Percentiles rank a stretch among this genome's conserved stretches.
These are phyloP conservation scores for Sphagnurus paluster DNA, from an alignment of 1,284 basidiomycete species.

Conservation along the genomic window DNA sequence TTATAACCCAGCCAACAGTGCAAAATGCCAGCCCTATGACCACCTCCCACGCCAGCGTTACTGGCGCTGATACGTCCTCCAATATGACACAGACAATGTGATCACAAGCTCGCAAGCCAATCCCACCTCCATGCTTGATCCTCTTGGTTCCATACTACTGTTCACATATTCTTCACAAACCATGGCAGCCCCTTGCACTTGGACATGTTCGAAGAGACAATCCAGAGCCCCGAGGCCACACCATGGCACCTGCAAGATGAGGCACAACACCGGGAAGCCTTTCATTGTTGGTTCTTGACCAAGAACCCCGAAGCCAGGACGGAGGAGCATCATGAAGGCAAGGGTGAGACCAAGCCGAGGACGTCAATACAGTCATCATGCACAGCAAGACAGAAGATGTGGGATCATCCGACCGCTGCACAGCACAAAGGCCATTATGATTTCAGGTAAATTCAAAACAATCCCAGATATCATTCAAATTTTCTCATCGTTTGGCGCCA, in stretches of 20 bases:
- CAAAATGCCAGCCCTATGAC: slow-evolving; percentile 94
- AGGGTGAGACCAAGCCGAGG: not conserved
- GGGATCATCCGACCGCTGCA: no score
- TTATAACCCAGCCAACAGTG: slow-evolving; percentile 46
- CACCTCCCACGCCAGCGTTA: slow-evolving; percentile 88
- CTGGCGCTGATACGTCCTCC: slow-evolving; percentile 88
- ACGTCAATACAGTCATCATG: slow-evolving; percentile 2
- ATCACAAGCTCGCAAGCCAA: slow-evolving; percentile 81
- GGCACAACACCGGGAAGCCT: slow-evolving; percentile 47
- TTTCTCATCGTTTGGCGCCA: no score
- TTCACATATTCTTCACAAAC: slow-evolving; percentile 79
- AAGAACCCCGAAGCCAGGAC: slow-evolving; percentile 29
- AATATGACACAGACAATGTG: slow-evolving; percentile 91
- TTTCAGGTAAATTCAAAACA: no score
- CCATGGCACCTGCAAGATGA: slow-evolving; percentile 71
- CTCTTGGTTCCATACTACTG: slow-evolving; percentile 94
- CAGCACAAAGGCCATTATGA: no score
- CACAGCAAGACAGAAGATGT: slow-evolving; percentile 23
- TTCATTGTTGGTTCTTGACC: slow-evolving; percentile 17
- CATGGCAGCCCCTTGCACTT: slow-evolving; percentile 65
- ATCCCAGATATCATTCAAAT: no score
- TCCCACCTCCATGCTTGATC: slow-evolving; percentile 95
- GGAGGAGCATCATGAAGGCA: no score
- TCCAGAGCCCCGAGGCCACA: slow-evolving; percentile 81
- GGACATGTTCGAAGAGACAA: slow-evolving; percentile 78